A percentile compares a stretch with the other conserved stretches of the same genome.
These are phyloP conservation scores for Hemileia vastatrix DNA, from an alignment of 1,284 basidiomycete species.

Conservation along the genomic window DNA sequence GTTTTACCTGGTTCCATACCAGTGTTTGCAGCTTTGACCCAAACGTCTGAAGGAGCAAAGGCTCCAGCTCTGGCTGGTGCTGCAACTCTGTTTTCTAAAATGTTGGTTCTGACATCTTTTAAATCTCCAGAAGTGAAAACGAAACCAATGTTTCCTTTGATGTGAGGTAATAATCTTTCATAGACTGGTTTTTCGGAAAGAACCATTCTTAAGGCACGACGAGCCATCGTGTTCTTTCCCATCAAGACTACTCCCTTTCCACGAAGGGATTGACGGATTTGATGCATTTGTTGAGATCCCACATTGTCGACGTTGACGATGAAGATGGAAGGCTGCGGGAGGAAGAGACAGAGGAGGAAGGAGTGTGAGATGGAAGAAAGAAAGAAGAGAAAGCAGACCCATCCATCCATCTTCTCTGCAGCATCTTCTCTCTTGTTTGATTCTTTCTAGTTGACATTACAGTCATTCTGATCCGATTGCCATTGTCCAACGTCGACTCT, in stretches of 20 bases:
- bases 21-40: conserved; percentile 89
- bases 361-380: too few species aligned
- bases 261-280: conserved; percentile 92
- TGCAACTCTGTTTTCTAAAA: conserved; percentile 92
- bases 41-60: conserved; percentile 81
- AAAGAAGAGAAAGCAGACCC: too few species aligned
- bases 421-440: too few species aligned
- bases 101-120: conserved; percentile 85
- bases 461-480: too few species aligned
- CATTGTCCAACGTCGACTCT: too few species aligned
- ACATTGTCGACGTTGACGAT: conserved; percentile 99
- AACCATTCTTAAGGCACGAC: conserved; percentile 87
- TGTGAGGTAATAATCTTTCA: conserved; percentile 89
- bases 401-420: too few species aligned
- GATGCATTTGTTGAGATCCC: conserved; percentile 96
- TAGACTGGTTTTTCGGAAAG: conserved; percentile 81
- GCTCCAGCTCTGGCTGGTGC: conserved; percentile 98
- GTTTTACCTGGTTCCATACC: conserved; percentile 99
- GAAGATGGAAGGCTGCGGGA: conserved; percentile 96
- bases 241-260: conserved; percentile 95
- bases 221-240: conserved; percentile 99
- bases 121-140: conserved; percentile 91
- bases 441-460: too few species aligned
- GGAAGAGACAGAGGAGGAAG: too few species aligned
- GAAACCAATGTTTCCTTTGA: conserved; percentile 98